Conservation (phyloP, 108 stramenopile species). For the Pseudonitzschia multistriata region DNA sequence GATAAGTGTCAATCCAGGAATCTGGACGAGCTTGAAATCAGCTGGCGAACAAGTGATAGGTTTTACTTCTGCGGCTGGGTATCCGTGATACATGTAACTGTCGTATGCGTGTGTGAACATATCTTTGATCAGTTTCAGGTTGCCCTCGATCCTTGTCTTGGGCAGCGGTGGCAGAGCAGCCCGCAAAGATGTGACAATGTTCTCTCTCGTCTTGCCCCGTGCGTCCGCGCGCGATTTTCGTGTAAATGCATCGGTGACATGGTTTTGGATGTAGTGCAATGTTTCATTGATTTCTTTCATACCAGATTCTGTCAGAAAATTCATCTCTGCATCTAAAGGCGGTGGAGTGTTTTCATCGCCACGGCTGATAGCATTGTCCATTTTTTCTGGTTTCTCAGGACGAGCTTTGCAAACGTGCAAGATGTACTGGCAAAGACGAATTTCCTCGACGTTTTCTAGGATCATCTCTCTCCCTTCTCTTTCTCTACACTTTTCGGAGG, state of each 20-base stretch:
- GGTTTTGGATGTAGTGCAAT: conserved; percentile 2
- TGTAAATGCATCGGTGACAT: conserved; percentile 20
- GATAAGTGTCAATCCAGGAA: conserved; percentile 85
- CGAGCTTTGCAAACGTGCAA: conserved; percentile 29
- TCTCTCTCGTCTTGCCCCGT: conserved; percentile 10
- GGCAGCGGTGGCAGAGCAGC: conserved; percentile 54
- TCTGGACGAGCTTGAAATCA: conserved; percentile 73
- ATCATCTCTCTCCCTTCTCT: not conserved
- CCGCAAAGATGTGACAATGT: conserved; percentile 25
- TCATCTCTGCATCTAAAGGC: not conserved
- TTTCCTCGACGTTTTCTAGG: conserved; percentile 28
- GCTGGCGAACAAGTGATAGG: conserved; percentile 79
- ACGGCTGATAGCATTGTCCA: not conserved
- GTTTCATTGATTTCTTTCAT: conserved; percentile 14
- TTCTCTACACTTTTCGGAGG: conserved; percentile 6
- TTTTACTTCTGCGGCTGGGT: conserved; percentile 81
- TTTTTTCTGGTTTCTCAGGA: not conserved
- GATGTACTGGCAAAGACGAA: conserved; percentile 23
- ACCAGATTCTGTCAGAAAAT: conserved; percentile 11
- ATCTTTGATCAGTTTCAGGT: conserved; percentile 46
- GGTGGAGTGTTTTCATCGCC: not conserved
- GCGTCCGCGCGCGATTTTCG: conserved; percentile 17
- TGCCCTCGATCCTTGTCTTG: conserved; percentile 47
- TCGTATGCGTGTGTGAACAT: conserved; percentile 91
- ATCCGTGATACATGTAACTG: conserved; percentile 88